These are phyloP conservation scores for Alternaria burnsii DNA, from an alignment of 2,329 filamentous ascomycete species.

Conservation along the genomic window DNA sequence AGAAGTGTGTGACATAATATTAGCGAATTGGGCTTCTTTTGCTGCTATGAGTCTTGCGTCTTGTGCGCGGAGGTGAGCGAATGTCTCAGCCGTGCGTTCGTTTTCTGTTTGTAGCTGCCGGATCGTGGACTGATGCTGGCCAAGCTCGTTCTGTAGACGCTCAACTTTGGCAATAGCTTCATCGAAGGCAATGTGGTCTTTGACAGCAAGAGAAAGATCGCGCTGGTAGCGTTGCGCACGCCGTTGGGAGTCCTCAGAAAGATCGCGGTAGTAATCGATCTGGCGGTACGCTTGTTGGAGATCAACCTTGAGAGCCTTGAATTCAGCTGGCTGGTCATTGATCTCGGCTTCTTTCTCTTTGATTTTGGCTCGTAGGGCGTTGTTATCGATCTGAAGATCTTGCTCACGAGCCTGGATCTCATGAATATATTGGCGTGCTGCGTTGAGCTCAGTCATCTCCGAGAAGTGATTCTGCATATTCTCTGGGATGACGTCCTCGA, in stretches of 20 bases:
- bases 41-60: conserved; percentile 7
- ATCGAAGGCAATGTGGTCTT: conserved; percentile 6
- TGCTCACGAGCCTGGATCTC: conserved; percentile 24
- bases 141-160: conserved; percentile 17
- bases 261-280: conserved; percentile 21
- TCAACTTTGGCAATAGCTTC: conserved; percentile 15
- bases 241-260: conserved; percentile 11
- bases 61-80: conserved; percentile 11
- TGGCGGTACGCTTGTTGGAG: conserved; percentile 24
- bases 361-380: conserved; percentile 15
- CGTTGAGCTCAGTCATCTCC: conserved; percentile 20
- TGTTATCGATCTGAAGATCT: conserved; percentile 16
- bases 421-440: conserved; percentile 25
- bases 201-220: conserved; percentile 13
- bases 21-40: conserved; percentile 2
- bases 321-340: conserved; percentile 23
- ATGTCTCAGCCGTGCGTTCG: conserved; percentile 10
- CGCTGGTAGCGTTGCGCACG: conserved; percentile 25
- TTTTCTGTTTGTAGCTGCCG: conserved; percentile 24
- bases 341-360: conserved; percentile 24
- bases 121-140: conserved; percentile 13
- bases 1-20: background rate
- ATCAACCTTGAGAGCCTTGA: conserved; percentile 26
- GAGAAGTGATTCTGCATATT: conserved; percentile 22
- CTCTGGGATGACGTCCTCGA: conserved; percentile 26